These are phyloP conservation scores for Fusarium abutilonis DNA, from an alignment of 2,329 filamentous ascomycete species.

Conservation along the genomic window DNA sequence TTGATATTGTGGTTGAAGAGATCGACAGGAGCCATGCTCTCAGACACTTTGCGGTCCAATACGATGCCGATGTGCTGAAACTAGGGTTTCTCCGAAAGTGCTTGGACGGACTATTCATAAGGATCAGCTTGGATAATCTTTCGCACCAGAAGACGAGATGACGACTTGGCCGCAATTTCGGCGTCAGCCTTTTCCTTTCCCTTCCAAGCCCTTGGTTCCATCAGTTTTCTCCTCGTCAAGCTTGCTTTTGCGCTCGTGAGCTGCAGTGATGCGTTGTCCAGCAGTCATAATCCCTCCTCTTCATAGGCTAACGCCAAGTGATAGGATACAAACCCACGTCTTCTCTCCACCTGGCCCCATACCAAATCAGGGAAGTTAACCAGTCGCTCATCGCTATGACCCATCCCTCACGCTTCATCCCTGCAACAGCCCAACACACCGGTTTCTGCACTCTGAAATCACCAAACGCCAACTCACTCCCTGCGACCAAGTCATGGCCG, in stretches of 20 bases:
- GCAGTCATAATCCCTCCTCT: slow-evolving; percentile 57
- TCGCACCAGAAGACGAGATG: slow-evolving; percentile 26
- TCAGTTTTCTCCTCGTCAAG: slow-evolving; percentile 29
- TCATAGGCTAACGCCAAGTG: slow-evolving; percentile 49
- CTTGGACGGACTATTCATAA: slow-evolving; percentile 34
- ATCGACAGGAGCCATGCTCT: slow-evolving; percentile 33
- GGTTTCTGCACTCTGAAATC: slow-evolving; percentile 46
- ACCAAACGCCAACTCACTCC: slow-evolving; percentile 58
- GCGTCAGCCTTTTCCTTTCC: slow-evolving; percentile 35
- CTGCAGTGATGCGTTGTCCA: slow-evolving; percentile 58
- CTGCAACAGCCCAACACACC: slow-evolving; percentile 44
- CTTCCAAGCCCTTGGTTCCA: slow-evolving; percentile 14
- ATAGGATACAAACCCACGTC: slow-evolving; percentile 56
- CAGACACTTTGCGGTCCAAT: slow-evolving; percentile 28
- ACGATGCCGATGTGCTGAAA: slow-evolving; percentile 14
- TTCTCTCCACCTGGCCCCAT: slow-evolving; percentile 51
- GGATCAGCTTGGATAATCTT: slow-evolving; percentile 38
- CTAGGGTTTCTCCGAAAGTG: slow-evolving; percentile 26
- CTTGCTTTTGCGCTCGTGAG: slow-evolving; percentile 44
- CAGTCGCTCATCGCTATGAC: slow-evolving; percentile 45
- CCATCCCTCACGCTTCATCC: slow-evolving; percentile 47
- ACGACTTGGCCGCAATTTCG: slow-evolving; percentile 39
- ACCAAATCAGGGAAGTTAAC: slow-evolving; percentile 54
- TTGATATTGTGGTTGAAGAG: slow-evolving; percentile 19
- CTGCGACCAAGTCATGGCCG: slow-evolving; percentile 60